These are phyloP conservation scores for Ustilago cynodontis DNA, from an alignment of 1,284 basidiomycete species.

Conservation along the genomic window DNA sequence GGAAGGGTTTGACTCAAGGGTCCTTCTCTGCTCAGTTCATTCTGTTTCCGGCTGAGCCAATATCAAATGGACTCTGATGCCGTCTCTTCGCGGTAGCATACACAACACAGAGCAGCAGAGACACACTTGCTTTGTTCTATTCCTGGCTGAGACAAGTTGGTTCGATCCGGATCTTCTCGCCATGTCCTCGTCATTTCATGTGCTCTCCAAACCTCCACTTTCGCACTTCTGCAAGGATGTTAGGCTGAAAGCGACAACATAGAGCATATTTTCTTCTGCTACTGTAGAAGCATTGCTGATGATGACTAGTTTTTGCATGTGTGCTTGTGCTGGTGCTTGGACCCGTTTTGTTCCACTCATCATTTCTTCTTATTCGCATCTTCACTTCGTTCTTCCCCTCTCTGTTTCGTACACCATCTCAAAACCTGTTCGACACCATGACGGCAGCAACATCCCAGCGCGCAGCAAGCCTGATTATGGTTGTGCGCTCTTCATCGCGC, in stretches of 20 bases:
- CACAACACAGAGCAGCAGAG: too few relatives aligned
- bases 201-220: slow-evolving; percentile 10
- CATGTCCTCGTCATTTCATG: background rate
- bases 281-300: background rate
- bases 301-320: slow-evolving; percentile 40
- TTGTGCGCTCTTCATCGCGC: slow-evolving; percentile 18
- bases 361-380: background rate
- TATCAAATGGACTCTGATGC: too few relatives aligned
- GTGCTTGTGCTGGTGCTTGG: too few relatives aligned
- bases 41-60: too few relatives aligned
- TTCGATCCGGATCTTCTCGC: background rate
- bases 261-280: background rate
- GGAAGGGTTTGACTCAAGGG: background rate
- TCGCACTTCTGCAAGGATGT: background rate
- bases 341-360: background rate
- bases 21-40: background rate
- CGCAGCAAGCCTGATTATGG: slow-evolving; percentile 13
- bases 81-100: too few relatives aligned
- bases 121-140: background rate
- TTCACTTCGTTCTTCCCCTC: background rate
- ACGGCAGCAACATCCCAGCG: slow-evolving; percentile 4
- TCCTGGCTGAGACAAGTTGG: slow-evolving; percentile 2
- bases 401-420: background rate
- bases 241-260: background rate
- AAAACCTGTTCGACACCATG: background rate